Conservation (phyloP, 2,329 filamentous ascomycete genomes). For the Colletotrichum spaethianum region DNA sequence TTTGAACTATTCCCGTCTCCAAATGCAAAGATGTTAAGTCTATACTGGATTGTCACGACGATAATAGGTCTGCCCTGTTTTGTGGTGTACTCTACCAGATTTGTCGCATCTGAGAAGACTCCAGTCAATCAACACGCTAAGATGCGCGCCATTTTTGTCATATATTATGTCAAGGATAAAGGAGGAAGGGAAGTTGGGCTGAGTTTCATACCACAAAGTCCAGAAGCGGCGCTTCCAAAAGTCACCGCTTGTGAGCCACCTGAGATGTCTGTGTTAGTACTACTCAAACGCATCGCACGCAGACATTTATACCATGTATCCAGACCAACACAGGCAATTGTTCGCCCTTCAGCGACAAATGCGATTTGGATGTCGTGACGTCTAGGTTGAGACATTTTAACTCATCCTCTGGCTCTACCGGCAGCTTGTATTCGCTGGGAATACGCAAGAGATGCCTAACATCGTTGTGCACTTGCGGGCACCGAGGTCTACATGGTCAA, state of each 20-base stretch:
- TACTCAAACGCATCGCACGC: neutral
- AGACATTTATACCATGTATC: constrained; percentile 56
- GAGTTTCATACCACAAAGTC: constrained; percentile 54
- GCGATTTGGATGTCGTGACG: constrained; percentile 48
- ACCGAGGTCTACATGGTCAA: constrained; percentile 53
- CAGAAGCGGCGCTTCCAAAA: constrained; percentile 57
- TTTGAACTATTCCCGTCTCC: constrained; percentile 53
- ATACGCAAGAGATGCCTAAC: constrained; percentile 60
- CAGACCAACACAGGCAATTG: constrained; percentile 59
- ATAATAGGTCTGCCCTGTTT: constrained; percentile 43
- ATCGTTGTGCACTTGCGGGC: constrained; percentile 58
- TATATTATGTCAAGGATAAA: neutral
- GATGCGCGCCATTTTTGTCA: neutral
- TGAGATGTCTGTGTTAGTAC: constrained; percentile 19
- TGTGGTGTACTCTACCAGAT: constrained; percentile 54
- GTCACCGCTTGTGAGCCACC: constrained; percentile 60
- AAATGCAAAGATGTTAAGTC: constrained; percentile 55
- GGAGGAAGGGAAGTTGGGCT: neutral
- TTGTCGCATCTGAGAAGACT: constrained; percentile 48
- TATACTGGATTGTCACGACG: constrained; percentile 44
- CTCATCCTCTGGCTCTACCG: constrained; percentile 54
- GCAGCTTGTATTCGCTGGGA: constrained; percentile 48
- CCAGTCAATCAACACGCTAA: neutral
- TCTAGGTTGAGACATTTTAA: constrained; percentile 60
- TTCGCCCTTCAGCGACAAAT: neutral